phyloP scores from a whole-genome alignment of 1,284 basidiomycete species.

The Trametes pubescens region DNA sequence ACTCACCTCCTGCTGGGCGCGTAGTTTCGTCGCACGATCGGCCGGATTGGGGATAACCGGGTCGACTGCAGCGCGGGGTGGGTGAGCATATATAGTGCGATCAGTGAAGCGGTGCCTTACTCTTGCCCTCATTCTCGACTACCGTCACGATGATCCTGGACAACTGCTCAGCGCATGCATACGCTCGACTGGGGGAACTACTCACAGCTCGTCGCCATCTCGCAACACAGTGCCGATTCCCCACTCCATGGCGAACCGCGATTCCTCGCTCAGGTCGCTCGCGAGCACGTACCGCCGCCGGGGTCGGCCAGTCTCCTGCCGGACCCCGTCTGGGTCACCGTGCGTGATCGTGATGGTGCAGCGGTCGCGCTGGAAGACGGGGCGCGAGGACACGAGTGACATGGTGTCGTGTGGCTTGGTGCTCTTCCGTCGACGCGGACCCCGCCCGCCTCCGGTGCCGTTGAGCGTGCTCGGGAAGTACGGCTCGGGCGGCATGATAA shows the following conservation, averaged over 20 bases:
- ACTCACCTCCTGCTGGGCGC: conserved; percentile 88
- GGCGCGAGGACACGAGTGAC: conserved; percentile 73
- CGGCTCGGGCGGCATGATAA: conserved; percentile 82
- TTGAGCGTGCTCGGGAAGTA: conserved; percentile 81
- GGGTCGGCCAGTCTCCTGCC: conserved; percentile 62
- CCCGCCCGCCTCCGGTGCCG: conserved; percentile 47
- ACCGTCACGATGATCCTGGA: conserved; percentile 83
- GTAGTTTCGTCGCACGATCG: conserved; percentile 79
- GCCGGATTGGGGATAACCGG: conserved; percentile 72
- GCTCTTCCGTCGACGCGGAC: conserved; percentile 66
- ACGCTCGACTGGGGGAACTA: conserved; percentile 15
- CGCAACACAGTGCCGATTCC: conserved; percentile 95
- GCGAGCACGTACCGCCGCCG: conserved; percentile 86
- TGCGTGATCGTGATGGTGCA: conserved; percentile 93
- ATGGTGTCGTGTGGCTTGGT: conserved; percentile 66
- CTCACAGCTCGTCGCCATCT: conserved; percentile 90
- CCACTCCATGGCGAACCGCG: conserved; percentile 93
- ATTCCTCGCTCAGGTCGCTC: conserved; percentile 94
- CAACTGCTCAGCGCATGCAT: conserved; percentile 15
- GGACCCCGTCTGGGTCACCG: conserved; percentile 72
- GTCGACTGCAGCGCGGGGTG: conserved; percentile 64
- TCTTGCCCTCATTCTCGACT: conserved; percentile 92
- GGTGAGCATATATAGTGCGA: conserved; percentile 4
- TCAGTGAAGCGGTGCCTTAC: conserved; percentile 50
- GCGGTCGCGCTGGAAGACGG: conserved; percentile 89